These are phyloP conservation scores for Blastocladiella emersonii DNA, from an alignment of 371 early-diverging fungal species.

Conservation along the genomic window DNA sequence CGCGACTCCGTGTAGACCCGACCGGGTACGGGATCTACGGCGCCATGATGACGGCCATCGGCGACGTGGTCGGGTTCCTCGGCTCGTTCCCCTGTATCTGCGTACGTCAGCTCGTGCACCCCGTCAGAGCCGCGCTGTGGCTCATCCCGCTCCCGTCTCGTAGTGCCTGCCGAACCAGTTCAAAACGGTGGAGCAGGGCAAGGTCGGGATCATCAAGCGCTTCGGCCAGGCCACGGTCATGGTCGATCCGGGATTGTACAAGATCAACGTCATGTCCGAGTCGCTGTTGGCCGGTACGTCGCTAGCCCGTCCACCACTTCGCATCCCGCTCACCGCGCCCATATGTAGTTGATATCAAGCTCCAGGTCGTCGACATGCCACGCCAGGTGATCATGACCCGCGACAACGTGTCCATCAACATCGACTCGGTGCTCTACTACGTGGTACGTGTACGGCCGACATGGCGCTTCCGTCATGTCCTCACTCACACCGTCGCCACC, in stretches of 20 bases:
- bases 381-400: slow-evolving; percentile 71
- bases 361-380: slow-evolving; percentile 58
- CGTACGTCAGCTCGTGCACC: background rate
- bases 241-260: background rate
- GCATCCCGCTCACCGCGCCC: no score
- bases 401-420: slow-evolving; percentile 64
- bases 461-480: no score
- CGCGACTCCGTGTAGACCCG: no score
- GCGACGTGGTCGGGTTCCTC: slow-evolving; percentile 24
- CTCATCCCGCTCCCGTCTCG: background rate
- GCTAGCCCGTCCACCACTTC: no score
- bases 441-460: no score
- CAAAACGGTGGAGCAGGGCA: background rate
- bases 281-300: no score
- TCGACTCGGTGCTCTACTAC: slow-evolving; percentile 78
- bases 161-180: background rate
- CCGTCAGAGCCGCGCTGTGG: background rate
- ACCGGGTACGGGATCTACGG: slow-evolving; percentile 22
- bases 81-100: slow-evolving; percentile 39
- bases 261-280: background rate
- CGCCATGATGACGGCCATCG: slow-evolving; percentile 20
- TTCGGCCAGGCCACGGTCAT: background rate
- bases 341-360: slow-evolving; percentile 41
- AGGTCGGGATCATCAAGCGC: background rate
- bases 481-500: no score